These are phyloP conservation scores for Aureobasidium leucospermi DNA, from an alignment of 2,329 filamentous ascomycete species.

Conservation along the genomic window DNA sequence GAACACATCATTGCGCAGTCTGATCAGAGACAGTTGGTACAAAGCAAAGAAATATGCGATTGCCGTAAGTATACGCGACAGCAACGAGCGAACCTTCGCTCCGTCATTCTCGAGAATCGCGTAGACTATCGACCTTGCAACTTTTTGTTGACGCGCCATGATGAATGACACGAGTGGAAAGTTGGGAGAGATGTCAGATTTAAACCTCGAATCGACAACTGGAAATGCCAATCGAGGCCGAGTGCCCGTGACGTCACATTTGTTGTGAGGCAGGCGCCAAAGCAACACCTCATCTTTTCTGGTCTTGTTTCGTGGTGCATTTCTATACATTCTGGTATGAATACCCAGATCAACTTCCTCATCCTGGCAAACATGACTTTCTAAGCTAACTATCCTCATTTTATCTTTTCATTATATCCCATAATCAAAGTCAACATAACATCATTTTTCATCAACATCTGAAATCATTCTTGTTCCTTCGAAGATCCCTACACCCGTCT, in stretches of 20 bases:
- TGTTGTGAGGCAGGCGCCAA: no score
- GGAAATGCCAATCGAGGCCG: background rate
- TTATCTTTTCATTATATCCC: background rate
- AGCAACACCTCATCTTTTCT: no score
- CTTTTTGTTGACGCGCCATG: conserved; percentile 15
- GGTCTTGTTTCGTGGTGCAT: no score
- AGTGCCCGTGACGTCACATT: no score
- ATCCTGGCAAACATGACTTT: background rate
- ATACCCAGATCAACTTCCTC: no score
- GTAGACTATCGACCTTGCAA: conserved; percentile 15
- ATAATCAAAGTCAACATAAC: background rate
- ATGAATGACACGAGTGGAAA: background rate
- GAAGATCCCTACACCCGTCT: no score
- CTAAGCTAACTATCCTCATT: background rate
- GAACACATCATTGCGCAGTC: conserved; percentile 39
- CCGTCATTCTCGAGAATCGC: conserved; percentile 11
- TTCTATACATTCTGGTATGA: no score
- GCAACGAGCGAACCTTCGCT: background rate
- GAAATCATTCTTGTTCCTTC: background rate
- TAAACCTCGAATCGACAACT: background rate
- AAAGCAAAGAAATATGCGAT: conserved; percentile 15
- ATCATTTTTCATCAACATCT: background rate
- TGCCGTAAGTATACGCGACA: conserved; percentile 3
- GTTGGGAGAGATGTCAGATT: background rate
- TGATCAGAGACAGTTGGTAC: conserved; percentile 8